A percentile compares a stretch with the other conserved stretches of the same genome.
Evolutionary conservation across 73 alveolate genomes (phyloP).

Genomic region (Symbiodinium natans): DNA sequence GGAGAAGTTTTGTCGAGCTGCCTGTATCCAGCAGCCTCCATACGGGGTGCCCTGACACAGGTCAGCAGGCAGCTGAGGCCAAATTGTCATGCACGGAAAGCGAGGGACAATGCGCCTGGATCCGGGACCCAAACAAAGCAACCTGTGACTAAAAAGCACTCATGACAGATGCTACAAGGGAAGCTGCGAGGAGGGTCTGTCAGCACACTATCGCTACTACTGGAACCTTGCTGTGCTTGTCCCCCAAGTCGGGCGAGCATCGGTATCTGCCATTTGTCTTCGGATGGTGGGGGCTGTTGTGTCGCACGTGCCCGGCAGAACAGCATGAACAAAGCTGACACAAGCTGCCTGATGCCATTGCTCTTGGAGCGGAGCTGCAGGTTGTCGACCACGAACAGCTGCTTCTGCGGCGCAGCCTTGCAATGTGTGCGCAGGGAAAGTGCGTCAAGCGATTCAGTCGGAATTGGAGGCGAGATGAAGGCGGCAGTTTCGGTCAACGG

Average conservation of each 20-base stretch:
- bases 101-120: too few species aligned
- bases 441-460: too few species aligned
- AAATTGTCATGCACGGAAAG: too few species aligned
- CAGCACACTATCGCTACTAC: too few species aligned
- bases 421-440: too few species aligned
- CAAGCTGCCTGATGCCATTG: constrained; percentile 59
- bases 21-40: constrained; percentile 89
- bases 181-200: too few species aligned
- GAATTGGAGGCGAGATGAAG: too few species aligned
- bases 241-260: constrained; percentile 42
- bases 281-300: too few species aligned
- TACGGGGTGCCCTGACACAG: constrained; percentile 40
- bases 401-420: neutral
- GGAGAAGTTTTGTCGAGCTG: neutral
- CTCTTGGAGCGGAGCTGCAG: constrained; percentile 77
- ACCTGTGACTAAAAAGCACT: too few species aligned
- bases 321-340: neutral
- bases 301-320: too few species aligned
- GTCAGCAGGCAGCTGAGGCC: neutral
- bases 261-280: constrained; percentile 52
- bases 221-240: constrained; percentile 81
- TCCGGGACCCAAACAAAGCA: neutral
- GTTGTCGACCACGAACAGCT: constrained; percentile 7
- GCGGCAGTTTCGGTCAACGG: too few species aligned
- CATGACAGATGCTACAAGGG: too few species aligned